Conservation (phyloP, 345 rosid genomes). For the Schrenkiella parvula region DNA sequence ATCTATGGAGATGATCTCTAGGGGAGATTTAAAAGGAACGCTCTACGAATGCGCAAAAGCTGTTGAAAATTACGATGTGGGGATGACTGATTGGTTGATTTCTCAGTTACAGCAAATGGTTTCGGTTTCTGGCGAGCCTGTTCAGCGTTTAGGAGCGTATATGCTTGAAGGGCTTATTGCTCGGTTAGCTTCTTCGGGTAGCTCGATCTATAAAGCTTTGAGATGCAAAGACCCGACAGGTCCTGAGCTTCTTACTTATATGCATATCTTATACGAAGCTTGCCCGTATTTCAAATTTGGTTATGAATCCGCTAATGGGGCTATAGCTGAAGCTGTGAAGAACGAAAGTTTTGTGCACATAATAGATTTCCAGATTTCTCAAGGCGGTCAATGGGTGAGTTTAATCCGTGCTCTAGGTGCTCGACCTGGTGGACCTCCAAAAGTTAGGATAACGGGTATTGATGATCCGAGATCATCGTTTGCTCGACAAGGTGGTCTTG, state of each 20-base stretch:
- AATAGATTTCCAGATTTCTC: constrained; percentile 80
- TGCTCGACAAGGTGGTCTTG: constrained; percentile 87
- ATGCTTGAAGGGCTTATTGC: constrained; percentile 91
- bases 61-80: constrained; percentile 49
- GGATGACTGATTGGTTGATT: constrained; percentile 54
- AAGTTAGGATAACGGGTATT: constrained; percentile 73
- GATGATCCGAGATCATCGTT: constrained; percentile 78
- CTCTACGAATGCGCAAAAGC: constrained; percentile 81
- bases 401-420: constrained; percentile 86
- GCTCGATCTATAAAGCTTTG: constrained; percentile 72
- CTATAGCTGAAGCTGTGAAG: constrained; percentile 91
- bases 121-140: constrained; percentile 88
- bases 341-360: constrained; percentile 67
- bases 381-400: constrained; percentile 92
- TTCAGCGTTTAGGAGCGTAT: constrained; percentile 87
- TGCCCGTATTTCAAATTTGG: constrained; percentile 98
- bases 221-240: constrained; percentile 87
- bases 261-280: constrained; percentile 80
- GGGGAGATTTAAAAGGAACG: constrained; percentile 68
- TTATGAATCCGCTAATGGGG: constrained; percentile 90
- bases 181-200: constrained; percentile 72
- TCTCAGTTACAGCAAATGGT: constrained; percentile 66
- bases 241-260: constrained; percentile 73
- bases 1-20: constrained; percentile 49
- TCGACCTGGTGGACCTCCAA: constrained; percentile 86